Base-by-base conservation (phyloP, 495 filamentous ascomycete genomes). In the Astrothelium subdiscretum region DNA sequence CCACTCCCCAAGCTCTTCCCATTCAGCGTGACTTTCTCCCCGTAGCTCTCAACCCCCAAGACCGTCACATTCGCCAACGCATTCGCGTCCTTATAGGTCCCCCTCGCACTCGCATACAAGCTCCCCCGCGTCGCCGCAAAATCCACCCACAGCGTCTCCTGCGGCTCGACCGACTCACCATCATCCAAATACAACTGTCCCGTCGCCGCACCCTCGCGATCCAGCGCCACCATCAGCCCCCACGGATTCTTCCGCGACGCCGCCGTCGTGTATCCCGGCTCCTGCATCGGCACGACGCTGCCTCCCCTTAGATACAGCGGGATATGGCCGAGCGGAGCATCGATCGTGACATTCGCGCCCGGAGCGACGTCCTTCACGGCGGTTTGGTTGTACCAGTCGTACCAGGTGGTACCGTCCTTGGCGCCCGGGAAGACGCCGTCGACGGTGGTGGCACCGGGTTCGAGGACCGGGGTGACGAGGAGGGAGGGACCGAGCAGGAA, bases 121-220 rank as follows among this genome's bases (percentile, higher is more conserved):
- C 51, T 66, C 13, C 67, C 67, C 29, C 61, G 59, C 24, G 51
- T 58, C 3, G 62, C 69, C 0, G 67, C 64, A 20, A 71, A 66
- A 32, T 71, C 69, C 6, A 71, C 69, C 24, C 62, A 32, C 35
- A 67, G 32, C 31, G 82, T 86, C 0, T 76, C 74, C 22, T 78
- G 74, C 2, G 81, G 89, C 29, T 65, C 66, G 15, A 54, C 8
- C 8, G 48, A 54, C 72, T 87, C 87, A 0, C 91, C 91, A 71
- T 96, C 92, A 67, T 96, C 91, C 10, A 95, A 67, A 67, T 96
- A 95, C 10, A 96, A 69, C 12, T 77, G 61, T 0, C 92, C 92
- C 2, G 63, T 73, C 0, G 91, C 90, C 22, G 72, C 67, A 0
- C 86, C 86, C 18, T 78, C 66, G 10, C 63, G 59, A 63, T 81